Evolutionary conservation across 2,329 filamentous ascomycete species (phyloP).

Genomic region (Cladophialophora exuberans): DNA sequence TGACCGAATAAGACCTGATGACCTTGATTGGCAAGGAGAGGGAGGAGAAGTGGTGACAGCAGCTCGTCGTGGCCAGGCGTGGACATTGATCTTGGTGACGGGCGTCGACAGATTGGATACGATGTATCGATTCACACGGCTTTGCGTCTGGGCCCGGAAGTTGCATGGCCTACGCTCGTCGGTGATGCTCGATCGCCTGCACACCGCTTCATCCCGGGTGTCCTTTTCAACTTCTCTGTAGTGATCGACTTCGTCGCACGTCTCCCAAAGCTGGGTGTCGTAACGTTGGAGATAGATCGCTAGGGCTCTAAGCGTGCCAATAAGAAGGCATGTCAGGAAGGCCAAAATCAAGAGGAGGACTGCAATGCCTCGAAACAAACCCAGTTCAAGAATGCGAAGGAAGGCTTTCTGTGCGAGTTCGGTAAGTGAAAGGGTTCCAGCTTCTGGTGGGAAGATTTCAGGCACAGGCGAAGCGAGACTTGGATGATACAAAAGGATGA

Average conservation of each 20-base stretch:
- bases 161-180: neutral
- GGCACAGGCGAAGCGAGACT: slow-evolving; percentile 15
- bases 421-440: slow-evolving; percentile 21
- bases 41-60: neutral
- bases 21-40: neutral
- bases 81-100: slow-evolving; percentile 22
- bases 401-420: slow-evolving; percentile 21
- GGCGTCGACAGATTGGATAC: slow-evolving; percentile 1
- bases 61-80: slow-evolving; percentile 7
- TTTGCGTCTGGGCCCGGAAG: slow-evolving; percentile 1
- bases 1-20: neutral
- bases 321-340: slow-evolving; percentile 20
- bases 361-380: slow-evolving; percentile 22
- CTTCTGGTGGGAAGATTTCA: slow-evolving; percentile 13
- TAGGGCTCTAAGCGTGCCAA: slow-evolving; percentile 15
- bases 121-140: slow-evolving; percentile 10
- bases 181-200: neutral
- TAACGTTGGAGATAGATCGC: slow-evolving; percentile 13
- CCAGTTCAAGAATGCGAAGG: slow-evolving; percentile 20
- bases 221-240: neutral
- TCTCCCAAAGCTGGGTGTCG: slow-evolving; percentile 16
- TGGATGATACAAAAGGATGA: neutral
- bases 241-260: slow-evolving; percentile 4
- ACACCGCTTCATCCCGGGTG: neutral
- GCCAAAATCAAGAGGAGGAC: slow-evolving; percentile 17